Percentiles rank a stretch among this genome's conserved stretches.
Evolutionary conservation across 2,329 filamentous ascomycete species (phyloP).

Genomic region (Chalaropsis thielavioides): DNA sequence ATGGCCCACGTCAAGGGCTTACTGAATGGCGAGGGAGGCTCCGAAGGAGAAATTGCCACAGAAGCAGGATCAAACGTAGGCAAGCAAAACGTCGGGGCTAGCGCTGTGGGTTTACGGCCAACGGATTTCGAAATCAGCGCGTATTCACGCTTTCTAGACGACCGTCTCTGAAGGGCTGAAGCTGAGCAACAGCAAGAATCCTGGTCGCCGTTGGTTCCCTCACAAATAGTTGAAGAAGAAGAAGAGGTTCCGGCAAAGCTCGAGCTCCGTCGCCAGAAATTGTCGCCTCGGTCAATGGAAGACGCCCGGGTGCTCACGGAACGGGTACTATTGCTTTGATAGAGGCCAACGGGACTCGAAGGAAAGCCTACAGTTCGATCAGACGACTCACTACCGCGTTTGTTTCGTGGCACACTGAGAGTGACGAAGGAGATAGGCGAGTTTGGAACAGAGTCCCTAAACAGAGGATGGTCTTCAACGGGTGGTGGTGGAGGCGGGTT

Average conservation of each 20-base stretch:
- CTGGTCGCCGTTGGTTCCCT: constrained; percentile 1
- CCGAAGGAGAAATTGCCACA: neutral
- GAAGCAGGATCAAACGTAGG: constrained; percentile 7
- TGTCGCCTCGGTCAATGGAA: constrained; percentile 5
- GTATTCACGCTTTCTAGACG: constrained; percentile 5
- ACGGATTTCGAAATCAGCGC: constrained; percentile 9
- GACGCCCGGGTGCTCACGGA: constrained; percentile 8
- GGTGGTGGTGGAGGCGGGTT: constrained; percentile 11
- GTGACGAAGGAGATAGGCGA: neutral
- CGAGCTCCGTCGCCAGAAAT: constrained; percentile 7
- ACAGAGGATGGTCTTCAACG: constrained; percentile 15
- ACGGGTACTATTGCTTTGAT: constrained; percentile 11
- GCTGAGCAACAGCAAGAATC: neutral
- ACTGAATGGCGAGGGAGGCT: neutral
- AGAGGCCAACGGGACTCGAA: neutral
- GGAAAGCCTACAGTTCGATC: neutral
- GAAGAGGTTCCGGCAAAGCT: constrained; percentile 13
- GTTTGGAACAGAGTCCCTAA: constrained; percentile 5
- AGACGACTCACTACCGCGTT: neutral
- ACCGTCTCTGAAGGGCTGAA: neutral
- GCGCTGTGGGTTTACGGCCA: neutral
- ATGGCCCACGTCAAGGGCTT: neutral
- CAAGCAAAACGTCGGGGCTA: neutral
- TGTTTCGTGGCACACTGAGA: neutral
- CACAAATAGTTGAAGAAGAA: constrained; percentile 12